These are phyloP conservation scores for Raphanus hybrid DNA, from an alignment of 441 rosid genomes.

Conservation along the genomic window DNA sequence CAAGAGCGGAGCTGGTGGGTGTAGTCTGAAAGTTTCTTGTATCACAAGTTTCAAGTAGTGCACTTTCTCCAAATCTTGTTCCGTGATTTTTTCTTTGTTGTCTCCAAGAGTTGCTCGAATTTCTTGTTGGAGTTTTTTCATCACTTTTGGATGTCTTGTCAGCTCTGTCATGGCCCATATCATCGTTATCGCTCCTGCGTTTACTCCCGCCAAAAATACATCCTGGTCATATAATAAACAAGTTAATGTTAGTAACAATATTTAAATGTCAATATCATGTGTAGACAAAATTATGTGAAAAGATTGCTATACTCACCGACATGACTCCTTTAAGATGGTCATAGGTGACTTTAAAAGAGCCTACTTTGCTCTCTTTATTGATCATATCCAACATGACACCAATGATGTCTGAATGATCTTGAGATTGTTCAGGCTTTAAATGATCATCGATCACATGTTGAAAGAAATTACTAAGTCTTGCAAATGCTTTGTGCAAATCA, in stretches of 20 bases:
- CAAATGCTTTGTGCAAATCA: slow-evolving; percentile 46
- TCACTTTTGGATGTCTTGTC: slow-evolving; percentile 24
- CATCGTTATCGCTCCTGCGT: slow-evolving; percentile 28
- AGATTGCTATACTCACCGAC: slow-evolving; percentile 26
- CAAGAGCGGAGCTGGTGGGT: slow-evolving; percentile 36
- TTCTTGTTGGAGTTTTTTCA: slow-evolving; percentile 41
- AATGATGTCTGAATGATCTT: slow-evolving; percentile 29
- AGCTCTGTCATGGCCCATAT: slow-evolving; percentile 40
- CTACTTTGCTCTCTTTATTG: background rate
- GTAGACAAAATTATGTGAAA: background rate
- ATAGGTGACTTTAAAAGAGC: slow-evolving; percentile 24
- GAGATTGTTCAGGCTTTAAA: slow-evolving; percentile 32
- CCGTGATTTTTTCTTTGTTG: slow-evolving; percentile 31
- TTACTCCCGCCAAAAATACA: slow-evolving; percentile 34
- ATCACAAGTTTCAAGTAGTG: slow-evolving; percentile 36
- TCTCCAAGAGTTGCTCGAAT: slow-evolving; percentile 30
- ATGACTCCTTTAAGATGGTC: slow-evolving; percentile 39
- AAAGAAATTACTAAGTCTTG: slow-evolving; percentile 37
- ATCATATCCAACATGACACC: slow-evolving; percentile 33
- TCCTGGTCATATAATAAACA: slow-evolving; percentile 13
- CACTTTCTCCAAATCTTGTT: slow-evolving; percentile 32
- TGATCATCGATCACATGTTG: slow-evolving; percentile 54
- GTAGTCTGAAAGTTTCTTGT: slow-evolving; percentile 38
- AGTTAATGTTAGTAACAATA: background rate
- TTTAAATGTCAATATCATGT: background rate